These are phyloP conservation scores for Penicillium silybi DNA, from an alignment of 495 filamentous ascomycete species.

Conservation along the genomic window DNA sequence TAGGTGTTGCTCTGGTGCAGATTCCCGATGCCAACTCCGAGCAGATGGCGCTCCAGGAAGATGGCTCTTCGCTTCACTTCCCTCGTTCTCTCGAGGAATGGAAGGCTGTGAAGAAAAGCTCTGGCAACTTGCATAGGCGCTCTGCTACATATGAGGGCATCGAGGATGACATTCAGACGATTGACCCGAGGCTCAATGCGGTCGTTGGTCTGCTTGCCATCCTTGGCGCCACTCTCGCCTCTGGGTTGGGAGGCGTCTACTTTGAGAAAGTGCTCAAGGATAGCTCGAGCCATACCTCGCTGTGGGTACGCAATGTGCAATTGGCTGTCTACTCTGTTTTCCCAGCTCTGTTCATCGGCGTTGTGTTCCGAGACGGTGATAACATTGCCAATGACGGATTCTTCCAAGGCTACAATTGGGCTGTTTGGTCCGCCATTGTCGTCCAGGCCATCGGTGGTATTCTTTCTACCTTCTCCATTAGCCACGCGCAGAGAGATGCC, in stretches of 20 bases:
- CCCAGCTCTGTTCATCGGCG: conserved; percentile 78
- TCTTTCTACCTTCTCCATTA: conserved; percentile 76
- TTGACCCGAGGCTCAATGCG: conserved; percentile 65
- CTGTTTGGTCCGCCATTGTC: conserved; percentile 81
- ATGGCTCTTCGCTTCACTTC: conserved; percentile 53
- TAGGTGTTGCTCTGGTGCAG: conserved; percentile 85
- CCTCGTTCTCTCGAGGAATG: conserved; percentile 65
- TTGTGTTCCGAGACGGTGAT: conserved; percentile 80
- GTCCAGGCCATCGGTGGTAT: conserved; percentile 84
- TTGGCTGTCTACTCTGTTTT: conserved; percentile 89
- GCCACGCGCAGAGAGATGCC: conserved; percentile 62
- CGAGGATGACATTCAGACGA: conserved; percentile 66
- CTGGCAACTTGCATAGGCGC: conserved; percentile 53
- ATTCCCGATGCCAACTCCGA: conserved; percentile 55
- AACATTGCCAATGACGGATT: conserved; percentile 80
- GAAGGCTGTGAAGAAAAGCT: conserved; percentile 40
- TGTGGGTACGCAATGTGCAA: conserved; percentile 95
- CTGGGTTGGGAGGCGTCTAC: conserved; percentile 81
- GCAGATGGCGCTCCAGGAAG: conserved; percentile 51
- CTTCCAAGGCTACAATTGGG: conserved; percentile 87
- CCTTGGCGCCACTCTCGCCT: conserved; percentile 68
- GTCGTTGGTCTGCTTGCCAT: conserved; percentile 75
- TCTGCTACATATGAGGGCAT: conserved; percentile 97
- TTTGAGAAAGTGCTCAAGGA: conserved; percentile 96
- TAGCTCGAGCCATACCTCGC: conserved; percentile 59